Base-by-base conservation (phyloP, 441 rosid species). In the Bocquillonia castaneifolia region DNA sequence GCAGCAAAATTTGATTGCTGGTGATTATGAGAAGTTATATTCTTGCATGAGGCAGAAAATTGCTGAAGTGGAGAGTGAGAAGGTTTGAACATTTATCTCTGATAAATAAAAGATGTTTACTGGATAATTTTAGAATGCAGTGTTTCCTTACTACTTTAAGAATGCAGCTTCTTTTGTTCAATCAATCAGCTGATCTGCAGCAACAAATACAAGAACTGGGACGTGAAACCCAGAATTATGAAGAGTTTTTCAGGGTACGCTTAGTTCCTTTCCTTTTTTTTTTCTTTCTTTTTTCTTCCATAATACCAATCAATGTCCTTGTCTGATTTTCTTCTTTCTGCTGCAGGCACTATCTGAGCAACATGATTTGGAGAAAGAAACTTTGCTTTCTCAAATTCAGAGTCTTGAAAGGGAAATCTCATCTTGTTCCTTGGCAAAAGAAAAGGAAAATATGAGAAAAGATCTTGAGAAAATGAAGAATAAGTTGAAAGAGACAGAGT, bases 401-500 rank as follows among this genome's bases (percentile, higher is more conserved):
- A 67, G 60, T 75, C 93, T 91, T 67, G 88, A 89, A 78, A 89
- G 75, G 83, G 97, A 93, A 67, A 72, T 88, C 63, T 86, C 95
- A 62, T 82, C 90, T 26, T 66, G 85, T 75, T 78, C 85, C 57
- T 68, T 87, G 88, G 87, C 86, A 10, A 89, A 78, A 81, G 99
- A 91, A 77, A 89, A 85, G 74, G 96, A 89, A 52, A 83, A 70
- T 69, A 68, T 89, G 83, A 88, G 91, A 79, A 93, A 91, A 73
- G 95, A 91, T 76, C 77, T 89, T 62, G 97, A 93, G 76, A 93
- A 93, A 82, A 83, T 83, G 17, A 93, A 83, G 78, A 48, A 73
- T 67, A 93, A 84, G 83, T 82, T 93, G 71, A 89, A 89, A 77
- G 97, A 93, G 77, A 85, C 85, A 7, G 99, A 91, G 78, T 88